Evolutionary conservation across 73 alveolate species (phyloP).

Genomic region (Paramecium caudatum): DNA sequence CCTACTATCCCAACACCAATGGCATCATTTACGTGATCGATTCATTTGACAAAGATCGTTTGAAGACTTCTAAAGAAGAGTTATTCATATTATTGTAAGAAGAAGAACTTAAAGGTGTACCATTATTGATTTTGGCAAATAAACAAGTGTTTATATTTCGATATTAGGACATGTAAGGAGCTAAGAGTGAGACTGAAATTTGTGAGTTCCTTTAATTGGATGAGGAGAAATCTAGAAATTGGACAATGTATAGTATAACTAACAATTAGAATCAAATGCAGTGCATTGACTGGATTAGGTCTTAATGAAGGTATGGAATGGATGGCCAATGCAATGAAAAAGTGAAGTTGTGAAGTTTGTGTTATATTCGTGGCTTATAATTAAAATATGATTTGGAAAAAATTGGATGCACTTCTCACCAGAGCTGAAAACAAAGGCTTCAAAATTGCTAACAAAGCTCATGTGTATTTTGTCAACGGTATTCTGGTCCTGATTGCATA

Average conservation of each 20-base stretch:
- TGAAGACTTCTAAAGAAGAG: conserved; percentile 92
- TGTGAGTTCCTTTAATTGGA: conserved; percentile 76
- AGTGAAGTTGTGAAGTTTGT: too few species aligned
- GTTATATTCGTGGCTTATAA: too few species aligned
- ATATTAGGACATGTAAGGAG: conserved; percentile 83
- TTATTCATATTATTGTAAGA: conserved; percentile 79
- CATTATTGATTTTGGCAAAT: conserved; percentile 93
- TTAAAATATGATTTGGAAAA: conserved; percentile 63
- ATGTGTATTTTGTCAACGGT: conserved; percentile 58
- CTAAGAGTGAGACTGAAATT: conserved; percentile 70
- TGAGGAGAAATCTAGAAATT: conserved; percentile 81
- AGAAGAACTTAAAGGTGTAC: conserved; percentile 96
- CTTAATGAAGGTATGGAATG: conserved; percentile 75
- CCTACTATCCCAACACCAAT: conserved; percentile 89
- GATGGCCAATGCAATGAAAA: conserved; percentile 68
- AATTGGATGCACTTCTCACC: conserved; percentile 70
- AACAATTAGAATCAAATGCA: conserved; percentile 48
- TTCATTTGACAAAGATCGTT: conserved; percentile 93
- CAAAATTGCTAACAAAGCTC: conserved; percentile 72
- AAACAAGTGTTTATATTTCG: conserved; percentile 77
- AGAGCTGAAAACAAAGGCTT: conserved; percentile 75
- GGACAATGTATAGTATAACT: conserved; percentile 78
- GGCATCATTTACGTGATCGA: conserved; percentile 94
- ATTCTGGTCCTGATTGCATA: conserved; percentile 59
- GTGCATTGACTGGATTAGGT: conserved; percentile 76